Evolutionary conservation across 495 filamentous ascomycete species (phyloP), one percentile per base, ranked within the genome.

Genomic region (Penicillium silybi): DNA sequence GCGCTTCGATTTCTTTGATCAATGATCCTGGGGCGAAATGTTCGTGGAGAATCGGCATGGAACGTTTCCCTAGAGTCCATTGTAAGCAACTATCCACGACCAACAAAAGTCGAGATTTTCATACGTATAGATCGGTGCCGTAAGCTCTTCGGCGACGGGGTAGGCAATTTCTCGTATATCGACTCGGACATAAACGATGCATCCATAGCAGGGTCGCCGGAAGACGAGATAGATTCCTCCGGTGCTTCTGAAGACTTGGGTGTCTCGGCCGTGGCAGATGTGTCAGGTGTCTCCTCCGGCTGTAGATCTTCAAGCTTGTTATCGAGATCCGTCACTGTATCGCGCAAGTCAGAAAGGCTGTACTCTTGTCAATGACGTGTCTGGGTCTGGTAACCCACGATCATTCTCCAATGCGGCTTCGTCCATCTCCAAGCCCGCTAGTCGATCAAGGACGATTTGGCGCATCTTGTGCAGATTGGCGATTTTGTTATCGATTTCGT

Each of bases 401-500:
- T 96, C 90, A 62, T 90, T 85, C 69, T 97, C 93, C 50, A 96
- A 71, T 41, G 90, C 74, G n/a, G 85, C 80, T 61, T 99, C 93
- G 58, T 97, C 91, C 70, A 89, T 83, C 70, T 99, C 93, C 61
- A 99, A 70, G n/a, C 77, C 82, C 4, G 91, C 92, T 57, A 99
- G 69, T 58, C 95, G 80, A 47, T 96, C 92, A 34, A 99, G 66
- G 18, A 97, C 86, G 50, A 97, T 96, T 69, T 86, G 86, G 58
- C 93, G 87, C 89, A 96, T 97, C 47, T 82, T 88, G 58, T 91
- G 86, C 46, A 97, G 74, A 66, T 97, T 99, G 27, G 90, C 80
- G 35, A 99, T 90, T 70, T 97, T 99, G 70, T 85, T 91, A 65
- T 99, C 93, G 44, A 99, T 95, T 64, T 99, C 93, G 38, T 83